Conservation (phyloP, 768 basidiomycete species). For the Russula abietina region DNA sequence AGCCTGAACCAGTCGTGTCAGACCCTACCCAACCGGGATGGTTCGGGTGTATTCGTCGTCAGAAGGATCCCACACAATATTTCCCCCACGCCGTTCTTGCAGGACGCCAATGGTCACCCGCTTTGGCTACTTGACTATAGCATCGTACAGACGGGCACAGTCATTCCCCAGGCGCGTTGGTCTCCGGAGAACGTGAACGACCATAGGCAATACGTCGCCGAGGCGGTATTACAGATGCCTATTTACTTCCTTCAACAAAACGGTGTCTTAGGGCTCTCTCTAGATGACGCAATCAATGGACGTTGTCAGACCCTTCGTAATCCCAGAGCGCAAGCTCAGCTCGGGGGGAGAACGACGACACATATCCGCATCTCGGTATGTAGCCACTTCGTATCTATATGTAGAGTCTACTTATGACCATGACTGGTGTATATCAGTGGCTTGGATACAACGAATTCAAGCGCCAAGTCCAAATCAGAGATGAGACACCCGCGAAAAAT, state of each 20-base stretch:
- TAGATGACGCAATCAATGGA: constrained; percentile 6
- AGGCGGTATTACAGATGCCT: constrained; percentile 13
- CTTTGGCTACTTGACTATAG: constrained; percentile 9
- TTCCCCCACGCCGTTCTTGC: not conserved
- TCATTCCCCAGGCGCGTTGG: constrained; percentile 17
- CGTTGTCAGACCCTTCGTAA: constrained; percentile 11
- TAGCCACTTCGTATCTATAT: not conserved
- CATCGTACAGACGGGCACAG: constrained; percentile 1
- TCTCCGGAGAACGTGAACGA: constrained; percentile 6
- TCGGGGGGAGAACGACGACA: constrained; percentile 15
- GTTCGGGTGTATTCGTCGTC: not conserved
- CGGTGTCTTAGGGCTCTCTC: constrained; percentile 10
- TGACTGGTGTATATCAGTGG: constrained; percentile 8
- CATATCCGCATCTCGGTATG: constrained; percentile 14
- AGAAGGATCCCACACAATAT: not conserved
- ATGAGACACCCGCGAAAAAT: constrained; percentile 8
- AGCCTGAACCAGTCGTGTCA: not conserved
- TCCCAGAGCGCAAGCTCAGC: not conserved
- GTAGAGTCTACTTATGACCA: not conserved
- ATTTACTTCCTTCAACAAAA: constrained; percentile 16
- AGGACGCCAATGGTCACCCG: not conserved
- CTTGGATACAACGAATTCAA: constrained; percentile 10
- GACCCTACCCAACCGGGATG: not conserved
- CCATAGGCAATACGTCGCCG: constrained; percentile 6
- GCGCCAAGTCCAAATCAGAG: constrained; percentile 16